phyloP scores from a whole-genome alignment of 2,329 filamentous ascomycete species.

The Shiraia bambusicola region DNA sequence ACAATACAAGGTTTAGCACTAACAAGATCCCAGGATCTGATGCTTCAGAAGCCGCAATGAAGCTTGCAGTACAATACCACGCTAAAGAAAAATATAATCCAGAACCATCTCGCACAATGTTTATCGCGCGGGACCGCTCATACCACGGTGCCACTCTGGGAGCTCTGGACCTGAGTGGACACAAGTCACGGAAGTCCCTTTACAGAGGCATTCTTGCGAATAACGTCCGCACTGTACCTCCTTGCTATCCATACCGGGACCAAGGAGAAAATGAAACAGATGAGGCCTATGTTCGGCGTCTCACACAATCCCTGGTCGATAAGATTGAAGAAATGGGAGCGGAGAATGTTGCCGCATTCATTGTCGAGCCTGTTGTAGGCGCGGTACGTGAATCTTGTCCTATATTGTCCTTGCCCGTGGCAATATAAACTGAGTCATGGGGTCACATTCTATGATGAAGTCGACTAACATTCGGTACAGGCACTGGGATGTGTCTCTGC shows the following conservation, averaged over 20 bases:
- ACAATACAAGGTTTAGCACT: not conserved
- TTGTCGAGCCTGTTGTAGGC: conserved; percentile 72
- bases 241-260: conserved; percentile 67
- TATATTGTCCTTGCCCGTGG: not conserved
- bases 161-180: conserved; percentile 64
- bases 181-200: conserved; percentile 59
- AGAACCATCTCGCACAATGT: conserved; percentile 58
- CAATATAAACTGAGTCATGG: not conserved
- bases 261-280: conserved; percentile 56
- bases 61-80: conserved; percentile 67
- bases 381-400: conserved; percentile 53
- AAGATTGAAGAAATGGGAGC: conserved; percentile 65
- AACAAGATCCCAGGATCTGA: conserved; percentile 52
- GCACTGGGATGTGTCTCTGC: conserved; percentile 69
- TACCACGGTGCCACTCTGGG: conserved; percentile 74
- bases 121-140: conserved; percentile 65
- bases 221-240: conserved; percentile 62
- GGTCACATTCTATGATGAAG: not conserved
- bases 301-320: conserved; percentile 65
- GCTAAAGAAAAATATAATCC: conserved; percentile 52
- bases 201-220: conserved; percentile 62
- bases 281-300: conserved; percentile 59
- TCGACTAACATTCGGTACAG: conserved; percentile 34
- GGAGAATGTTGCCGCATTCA: conserved; percentile 64
- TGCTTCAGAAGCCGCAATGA: conserved; percentile 68